phyloP scores from a whole-genome alignment of 345 rosid species.

The Salix exigua region DNA sequence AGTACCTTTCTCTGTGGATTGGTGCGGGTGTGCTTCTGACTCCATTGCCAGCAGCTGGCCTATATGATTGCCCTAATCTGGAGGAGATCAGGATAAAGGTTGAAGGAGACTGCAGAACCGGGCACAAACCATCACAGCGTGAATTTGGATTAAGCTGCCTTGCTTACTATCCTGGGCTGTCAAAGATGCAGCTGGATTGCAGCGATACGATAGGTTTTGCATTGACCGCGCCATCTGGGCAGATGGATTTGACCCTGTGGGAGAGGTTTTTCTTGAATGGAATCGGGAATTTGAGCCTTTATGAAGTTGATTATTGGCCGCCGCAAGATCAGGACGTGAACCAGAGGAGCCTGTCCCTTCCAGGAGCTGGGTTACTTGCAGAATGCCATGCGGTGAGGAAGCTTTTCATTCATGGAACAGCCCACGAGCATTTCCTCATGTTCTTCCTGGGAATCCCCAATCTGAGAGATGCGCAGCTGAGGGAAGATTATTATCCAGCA shows the following conservation, averaged over 20 bases:
- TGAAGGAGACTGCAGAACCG: constrained; percentile 83
- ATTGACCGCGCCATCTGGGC: constrained; percentile 73
- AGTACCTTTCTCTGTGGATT: constrained; percentile 72
- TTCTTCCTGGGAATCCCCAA: constrained; percentile 50
- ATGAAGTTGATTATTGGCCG: constrained; percentile 84
- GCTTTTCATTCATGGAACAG: constrained; percentile 91
- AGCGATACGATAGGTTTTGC: constrained; percentile 64
- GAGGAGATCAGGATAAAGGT: constrained; percentile 73
- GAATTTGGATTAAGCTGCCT: constrained; percentile 72
- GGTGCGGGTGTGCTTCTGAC: constrained; percentile 58
- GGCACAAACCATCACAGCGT: constrained; percentile 41
- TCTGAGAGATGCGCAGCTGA: constrained; percentile 80
- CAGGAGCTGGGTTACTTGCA: constrained; percentile 63
- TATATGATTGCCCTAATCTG: constrained; percentile 69
- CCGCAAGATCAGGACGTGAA: constrained; percentile 86
- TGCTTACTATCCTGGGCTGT: constrained; percentile 47
- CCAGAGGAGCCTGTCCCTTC: constrained; percentile 73
- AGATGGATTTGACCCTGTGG: constrained; percentile 87
- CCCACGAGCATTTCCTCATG: constrained; percentile 86
- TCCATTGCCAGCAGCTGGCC: constrained; percentile 53
- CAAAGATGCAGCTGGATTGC: constrained; percentile 79
- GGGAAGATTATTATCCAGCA: constrained; percentile 95
- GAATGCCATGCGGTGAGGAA: constrained; percentile 62
- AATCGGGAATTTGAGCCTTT: constrained; percentile 51
- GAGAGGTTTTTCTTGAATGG: constrained; percentile 80